These are phyloP conservation scores for Exophiala phaeomuriformis DNA, from an alignment of 2,329 filamentous ascomycete genomes.

Conservation along the genomic window DNA sequence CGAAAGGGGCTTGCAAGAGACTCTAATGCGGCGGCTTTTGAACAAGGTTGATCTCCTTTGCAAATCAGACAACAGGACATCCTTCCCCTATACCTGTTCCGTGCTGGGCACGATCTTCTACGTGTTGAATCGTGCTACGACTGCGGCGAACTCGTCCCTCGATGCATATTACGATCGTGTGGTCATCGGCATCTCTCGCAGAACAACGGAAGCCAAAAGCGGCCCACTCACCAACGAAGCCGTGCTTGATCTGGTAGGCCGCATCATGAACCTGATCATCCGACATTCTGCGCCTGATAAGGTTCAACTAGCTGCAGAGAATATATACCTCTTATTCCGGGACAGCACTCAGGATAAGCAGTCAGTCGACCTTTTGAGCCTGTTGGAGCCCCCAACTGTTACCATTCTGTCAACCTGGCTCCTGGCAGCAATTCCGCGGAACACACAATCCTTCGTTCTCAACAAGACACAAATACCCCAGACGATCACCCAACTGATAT, in stretches of 20 bases:
- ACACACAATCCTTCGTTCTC: constrained; percentile 15
- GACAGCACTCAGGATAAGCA: constrained; percentile 13
- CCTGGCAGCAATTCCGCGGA: constrained; percentile 26
- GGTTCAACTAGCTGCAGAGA: constrained; percentile 46
- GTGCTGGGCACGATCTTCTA: constrained; percentile 57
- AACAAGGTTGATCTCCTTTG: constrained; percentile 55
- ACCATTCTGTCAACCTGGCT: constrained; percentile 42
- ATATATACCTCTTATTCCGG: constrained; percentile 49
- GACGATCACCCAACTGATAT: constrained; percentile 27
- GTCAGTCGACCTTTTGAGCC: not conserved
- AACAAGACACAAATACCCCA: constrained; percentile 12
- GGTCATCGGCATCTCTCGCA: constrained; percentile 39
- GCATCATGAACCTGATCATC: constrained; percentile 54
- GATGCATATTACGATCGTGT: constrained; percentile 46
- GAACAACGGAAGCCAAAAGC: constrained; percentile 31
- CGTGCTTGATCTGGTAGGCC: constrained; percentile 53
- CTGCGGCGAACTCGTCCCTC: constrained; percentile 24
- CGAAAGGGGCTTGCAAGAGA: constrained; percentile 57
- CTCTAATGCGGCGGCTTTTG: constrained; percentile 54
- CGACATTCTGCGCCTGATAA: constrained; percentile 47
- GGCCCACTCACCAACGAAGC: constrained; percentile 45
- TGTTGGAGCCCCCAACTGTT: constrained; percentile 28
- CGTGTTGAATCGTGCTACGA: constrained; percentile 41
- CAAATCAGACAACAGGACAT: constrained; percentile 41
- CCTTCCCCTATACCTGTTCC: constrained; percentile 50